phyloP scores from a whole-genome alignment of 495 filamentous ascomycete species.

The Usnea hakonensis region DNA sequence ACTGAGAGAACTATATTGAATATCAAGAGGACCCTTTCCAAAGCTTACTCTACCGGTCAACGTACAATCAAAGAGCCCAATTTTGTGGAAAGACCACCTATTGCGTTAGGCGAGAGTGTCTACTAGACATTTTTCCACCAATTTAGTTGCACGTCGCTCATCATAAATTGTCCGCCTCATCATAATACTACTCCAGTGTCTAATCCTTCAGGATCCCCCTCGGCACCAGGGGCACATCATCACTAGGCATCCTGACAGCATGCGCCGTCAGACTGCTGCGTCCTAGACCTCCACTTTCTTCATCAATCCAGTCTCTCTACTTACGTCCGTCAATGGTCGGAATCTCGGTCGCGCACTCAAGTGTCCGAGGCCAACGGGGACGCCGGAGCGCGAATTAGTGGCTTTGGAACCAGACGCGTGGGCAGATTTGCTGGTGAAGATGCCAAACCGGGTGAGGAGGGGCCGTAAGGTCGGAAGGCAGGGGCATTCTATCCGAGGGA shows the following conservation, averaged over 20 bases:
- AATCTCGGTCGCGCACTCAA: background rate
- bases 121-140: no score
- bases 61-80: no score
- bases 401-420: constrained; percentile 19
- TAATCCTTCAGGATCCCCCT: background rate
- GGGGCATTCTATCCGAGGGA: constrained; percentile 50
- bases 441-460: constrained; percentile 37
- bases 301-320: background rate
- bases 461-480: constrained; percentile 52
- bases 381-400: background rate
- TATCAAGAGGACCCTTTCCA: no score
- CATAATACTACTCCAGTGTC: background rate
- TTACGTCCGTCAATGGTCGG: background rate
- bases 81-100: no score
- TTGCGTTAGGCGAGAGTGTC: no score
- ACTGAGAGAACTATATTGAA: no score
- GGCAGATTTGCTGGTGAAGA: constrained; percentile 23
- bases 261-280: background rate
- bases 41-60: no score
- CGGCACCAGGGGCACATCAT: background rate
- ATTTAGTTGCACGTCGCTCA: no score
- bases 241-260: background rate
- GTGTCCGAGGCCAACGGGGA: background rate
- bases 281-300: background rate
- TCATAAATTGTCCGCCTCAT: background rate